Evolutionary conservation across 1,284 basidiomycete species (phyloP).

Genomic region (Cryptococcus hybrid): DNA sequence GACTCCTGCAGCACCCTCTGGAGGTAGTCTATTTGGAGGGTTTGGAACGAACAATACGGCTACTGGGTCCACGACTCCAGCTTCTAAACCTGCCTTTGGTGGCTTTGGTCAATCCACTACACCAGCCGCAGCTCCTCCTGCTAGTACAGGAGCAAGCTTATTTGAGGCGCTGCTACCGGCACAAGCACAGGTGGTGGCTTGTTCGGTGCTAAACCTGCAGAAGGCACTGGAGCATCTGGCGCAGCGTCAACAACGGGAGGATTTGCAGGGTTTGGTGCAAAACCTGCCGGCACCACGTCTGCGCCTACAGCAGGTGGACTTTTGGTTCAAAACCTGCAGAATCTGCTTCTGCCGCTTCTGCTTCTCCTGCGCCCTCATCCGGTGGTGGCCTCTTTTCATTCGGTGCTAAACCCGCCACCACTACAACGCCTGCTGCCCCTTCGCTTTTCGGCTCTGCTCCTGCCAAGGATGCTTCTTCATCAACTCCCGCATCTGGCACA

Average conservation of each 20-base stretch:
- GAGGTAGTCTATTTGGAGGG: constrained; percentile 28
- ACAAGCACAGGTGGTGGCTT: constrained; percentile 17
- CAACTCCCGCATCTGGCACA: constrained; percentile 8
- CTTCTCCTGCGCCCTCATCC: constrained; percentile 3
- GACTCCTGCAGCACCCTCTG: constrained; percentile 10
- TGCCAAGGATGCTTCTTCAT: constrained; percentile 6
- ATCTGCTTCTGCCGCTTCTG: constrained; percentile 20
- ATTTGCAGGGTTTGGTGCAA: constrained; percentile 27
- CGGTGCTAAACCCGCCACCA: constrained; percentile 7
- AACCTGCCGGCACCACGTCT: constrained; percentile 15
- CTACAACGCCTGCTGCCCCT: constrained; percentile 14
- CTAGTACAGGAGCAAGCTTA: constrained; percentile 14
- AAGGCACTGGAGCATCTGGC: constrained; percentile 21
- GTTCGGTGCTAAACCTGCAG: constrained; percentile 30
- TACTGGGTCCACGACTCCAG: constrained; percentile 34
- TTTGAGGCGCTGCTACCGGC: constrained; percentile 16
- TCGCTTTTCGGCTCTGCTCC: constrained; percentile 24
- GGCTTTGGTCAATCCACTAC: constrained; percentile 36
- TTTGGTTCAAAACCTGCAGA: constrained; percentile 9
- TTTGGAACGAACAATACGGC: constrained; percentile 16
- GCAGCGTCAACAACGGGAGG: constrained; percentile 10
- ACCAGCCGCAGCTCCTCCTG: constrained; percentile 33
- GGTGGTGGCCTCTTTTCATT: constrained; percentile 24
- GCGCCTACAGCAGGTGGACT: constrained; percentile 8
- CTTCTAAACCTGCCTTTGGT: constrained; percentile 38